Conservation (phyloP, 345 rosid species). For the Brassica cretica region DNA sequence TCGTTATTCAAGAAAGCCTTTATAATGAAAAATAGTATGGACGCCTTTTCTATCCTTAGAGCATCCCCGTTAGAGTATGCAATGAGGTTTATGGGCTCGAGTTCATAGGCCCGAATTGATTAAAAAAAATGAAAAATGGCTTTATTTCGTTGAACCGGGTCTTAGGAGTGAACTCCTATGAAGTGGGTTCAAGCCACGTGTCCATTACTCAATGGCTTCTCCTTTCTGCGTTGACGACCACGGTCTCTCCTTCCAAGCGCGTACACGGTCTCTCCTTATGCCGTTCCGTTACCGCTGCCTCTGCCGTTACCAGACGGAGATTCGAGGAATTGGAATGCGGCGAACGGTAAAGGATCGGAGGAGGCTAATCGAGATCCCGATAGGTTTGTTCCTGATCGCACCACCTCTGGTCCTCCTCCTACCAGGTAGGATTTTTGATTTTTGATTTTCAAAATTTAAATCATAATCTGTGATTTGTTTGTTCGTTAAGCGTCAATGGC, state of each 20-base stretch:
- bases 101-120: no score
- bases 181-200: no score
- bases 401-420: slow-evolving; percentile 41
- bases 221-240: no score
- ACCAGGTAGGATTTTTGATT: slow-evolving; percentile 41
- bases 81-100: no score
- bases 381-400: slow-evolving; percentile 36
- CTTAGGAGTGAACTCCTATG: no score
- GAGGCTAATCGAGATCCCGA: slow-evolving; percentile 43
- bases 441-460: neutral
- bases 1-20: no score
- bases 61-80: no score
- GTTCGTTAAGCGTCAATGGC: neutral
- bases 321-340: slow-evolving; percentile 38
- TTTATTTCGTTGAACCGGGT: no score
- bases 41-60: no score
- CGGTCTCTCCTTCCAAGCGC: slow-evolving; percentile 15
- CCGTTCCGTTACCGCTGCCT: slow-evolving; percentile 68
- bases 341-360: slow-evolving; percentile 37
- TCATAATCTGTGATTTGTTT: slow-evolving; percentile 36
- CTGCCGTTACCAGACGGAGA: slow-evolving; percentile 51
- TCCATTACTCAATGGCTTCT: no score
- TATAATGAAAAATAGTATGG: no score
- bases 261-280: slow-evolving; percentile 38
- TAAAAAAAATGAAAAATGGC: no score